Percentiles rank a stretch among this genome's conserved stretches.
These are phyloP conservation scores for Albifimbria verrucaria DNA, from an alignment of 2,329 filamentous ascomycete species.

Conservation along the genomic window DNA sequence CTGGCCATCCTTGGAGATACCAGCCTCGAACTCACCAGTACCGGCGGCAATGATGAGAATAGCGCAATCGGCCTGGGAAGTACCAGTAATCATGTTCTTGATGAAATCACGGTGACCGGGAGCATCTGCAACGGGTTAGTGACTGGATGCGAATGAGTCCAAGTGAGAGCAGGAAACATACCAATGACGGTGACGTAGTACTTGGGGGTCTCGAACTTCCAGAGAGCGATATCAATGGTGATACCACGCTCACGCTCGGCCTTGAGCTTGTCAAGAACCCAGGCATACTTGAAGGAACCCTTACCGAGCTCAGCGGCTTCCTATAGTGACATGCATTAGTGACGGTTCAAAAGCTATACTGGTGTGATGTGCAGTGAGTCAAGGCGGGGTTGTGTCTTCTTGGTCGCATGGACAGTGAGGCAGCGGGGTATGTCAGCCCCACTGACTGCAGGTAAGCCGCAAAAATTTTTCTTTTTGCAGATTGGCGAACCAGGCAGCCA, in stretches of 20 bases:
- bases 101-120: constrained; percentile 99
- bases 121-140: constrained; percentile 63
- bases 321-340: constrained; percentile 49
- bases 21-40: constrained; percentile 99
- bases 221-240: constrained; percentile 99
- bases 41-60: constrained; percentile 99
- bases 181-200: constrained; percentile 98
- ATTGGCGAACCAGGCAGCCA: no score
- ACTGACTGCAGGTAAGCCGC: no score
- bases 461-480: no score
- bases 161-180: constrained; percentile 41
- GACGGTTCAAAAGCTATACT: no score
- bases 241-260: constrained; percentile 99
- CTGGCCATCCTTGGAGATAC: constrained; percentile 99
- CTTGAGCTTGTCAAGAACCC: constrained; percentile 99
- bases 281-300: constrained; percentile 99
- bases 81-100: constrained; percentile 99
- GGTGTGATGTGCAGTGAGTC: no score
- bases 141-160: not conserved
- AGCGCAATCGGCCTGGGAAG: constrained; percentile 99
- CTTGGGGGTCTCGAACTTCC: constrained; percentile 99
- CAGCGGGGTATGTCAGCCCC: no score
- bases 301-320: constrained; percentile 99
- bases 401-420: no score
- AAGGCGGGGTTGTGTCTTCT: no score